Evolutionary conservation across 495 filamentous ascomycete species (phyloP), one percentile per base, ranked within the genome.

Genomic region (Daldinia concentrica): DNA sequence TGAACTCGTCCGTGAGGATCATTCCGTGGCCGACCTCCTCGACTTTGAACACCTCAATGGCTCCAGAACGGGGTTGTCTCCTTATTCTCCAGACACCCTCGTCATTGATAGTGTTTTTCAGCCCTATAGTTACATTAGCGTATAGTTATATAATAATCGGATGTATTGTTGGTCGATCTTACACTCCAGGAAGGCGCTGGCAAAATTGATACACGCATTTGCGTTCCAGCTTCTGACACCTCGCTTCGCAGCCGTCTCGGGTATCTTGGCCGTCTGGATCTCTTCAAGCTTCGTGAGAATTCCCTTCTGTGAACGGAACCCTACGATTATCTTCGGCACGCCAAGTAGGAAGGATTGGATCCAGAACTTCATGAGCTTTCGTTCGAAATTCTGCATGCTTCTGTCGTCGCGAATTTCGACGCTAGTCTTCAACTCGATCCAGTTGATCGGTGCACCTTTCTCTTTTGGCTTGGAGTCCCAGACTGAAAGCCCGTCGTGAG

Each of bases 321-420:
- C 95, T 3, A 98, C 92, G 19, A 97, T 90, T 58, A 99, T 92
- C 75, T 90, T 95, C 0, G 93, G 92, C 2, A 98, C 93, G 6
- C 94, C 95, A 1, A 99, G 87, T 0, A 99, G 85, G 75, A 97
- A 99, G 1, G 93, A 97, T 71, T 99, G 95, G 17, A 93, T 91
- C 95, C 95, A 99, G 81, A 93, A 97, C 66, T 94, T 96, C 69
- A 97, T 84, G 37, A 98, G 84, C 77, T 98, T 98, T 11, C 91
- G 86, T 79, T 99, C 92, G 72, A 91, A 97, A 58, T 90, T 91
- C 17, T 90, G 65, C 78, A 87, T 83, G 66, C 93, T 91, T 36
- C 87, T 85, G 1, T 90, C 84, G 36, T 82, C 85, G 27, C 81
- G 80, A 36, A 92, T 90, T 63, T 91, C 88, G n/a, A 88, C 90